Base-by-base conservation (phyloP, 306 rosid species). In the Citrullus mucosospermus region DNA sequence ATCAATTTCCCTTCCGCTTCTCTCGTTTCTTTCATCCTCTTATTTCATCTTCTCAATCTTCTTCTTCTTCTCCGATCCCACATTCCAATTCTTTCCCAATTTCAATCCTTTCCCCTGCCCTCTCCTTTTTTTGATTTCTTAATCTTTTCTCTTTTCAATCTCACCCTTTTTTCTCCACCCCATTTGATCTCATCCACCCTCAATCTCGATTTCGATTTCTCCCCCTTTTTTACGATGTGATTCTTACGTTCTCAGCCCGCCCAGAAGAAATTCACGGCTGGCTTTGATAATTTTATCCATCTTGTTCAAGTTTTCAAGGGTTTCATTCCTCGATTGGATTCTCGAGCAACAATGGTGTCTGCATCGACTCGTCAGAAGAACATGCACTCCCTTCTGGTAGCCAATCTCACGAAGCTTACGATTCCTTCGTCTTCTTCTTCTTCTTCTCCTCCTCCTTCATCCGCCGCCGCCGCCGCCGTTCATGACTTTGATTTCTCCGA, bases 381-480 rank as follows among this genome's bases (percentile, higher is more conserved):
- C 83, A 75, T 82, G 51, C 91, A 87, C 73, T 80, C 92, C 16
- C 89, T 86, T 54, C 83, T 89, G 6, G 90, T 88, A 15, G 54
- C 89, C 77, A 88, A 83, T 71, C 96, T 90, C 76, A 81, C 78
- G 69, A 86, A 86, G 17, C 93, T 94, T 48, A 87, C 92, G 0
- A 88, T 94, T 38, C 96, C 98, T 0, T 61, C 89, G 10, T 61
- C 89, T 18, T 83, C 90, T 0, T 75, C 90, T 2, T 75, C 90
- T 16, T 74, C 90, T 3, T 25, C 91, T 1, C 44, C 90, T 17
- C 80, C 90, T 3, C 28, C 91, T 2, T 43, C 81, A 30, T 6
- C 78, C 75, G 43, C 83, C 39, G 57, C 93, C 1, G 57, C 93
- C 1, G 43, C 67, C 32, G 46, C 86, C 59, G 46, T 84, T 14